These are phyloP conservation scores for Aspergillus clavatus DNA, from an alignment of 2,329 filamentous ascomycete genomes.

Conservation along the genomic window DNA sequence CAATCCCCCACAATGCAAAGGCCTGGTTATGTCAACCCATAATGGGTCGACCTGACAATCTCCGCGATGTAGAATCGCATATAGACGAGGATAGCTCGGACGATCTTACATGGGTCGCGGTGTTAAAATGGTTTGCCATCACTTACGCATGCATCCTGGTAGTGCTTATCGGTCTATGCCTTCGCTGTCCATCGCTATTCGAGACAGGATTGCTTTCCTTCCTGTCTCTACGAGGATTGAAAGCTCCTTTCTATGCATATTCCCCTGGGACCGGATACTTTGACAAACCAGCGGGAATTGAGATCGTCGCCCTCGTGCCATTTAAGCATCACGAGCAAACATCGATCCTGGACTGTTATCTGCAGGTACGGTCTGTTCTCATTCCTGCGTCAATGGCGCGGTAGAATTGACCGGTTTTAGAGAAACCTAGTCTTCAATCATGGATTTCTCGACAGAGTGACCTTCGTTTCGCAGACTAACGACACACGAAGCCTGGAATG, in stretches of 20 bases:
- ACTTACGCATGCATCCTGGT: constrained; percentile 20
- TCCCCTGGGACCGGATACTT: constrained; percentile 23
- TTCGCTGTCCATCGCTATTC: constrained; percentile 17
- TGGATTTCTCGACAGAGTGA: constrained; percentile 41
- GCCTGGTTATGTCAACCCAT: constrained; percentile 6
- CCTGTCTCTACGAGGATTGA: constrained; percentile 16
- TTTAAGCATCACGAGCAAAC: constrained; percentile 32
- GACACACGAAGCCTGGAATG: constrained; percentile 34
- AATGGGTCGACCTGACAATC: constrained; percentile 16
- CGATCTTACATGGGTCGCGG: constrained; percentile 18
- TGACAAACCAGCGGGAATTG: constrained; percentile 32
- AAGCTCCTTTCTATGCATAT: constrained; percentile 29
- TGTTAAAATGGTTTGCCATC: constrained; percentile 19
- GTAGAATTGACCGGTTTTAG: constrained; percentile 14
- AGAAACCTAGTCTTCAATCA: constrained; percentile 37
- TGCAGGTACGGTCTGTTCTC: constrained; percentile 24
- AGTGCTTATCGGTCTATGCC: constrained; percentile 17
- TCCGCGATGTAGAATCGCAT: constrained; percentile 22
- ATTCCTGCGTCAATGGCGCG: background rate
- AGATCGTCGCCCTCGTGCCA: constrained; percentile 39
- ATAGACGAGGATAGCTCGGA: constrained; percentile 4
- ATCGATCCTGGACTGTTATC: constrained; percentile 40
- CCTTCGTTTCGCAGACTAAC: constrained; percentile 40
- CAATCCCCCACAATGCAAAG: background rate
- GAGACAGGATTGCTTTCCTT: constrained; percentile 16